These are phyloP conservation scores for Craterostigma plantagineum DNA, from an alignment of 257 asterid species.

Conservation along the genomic window DNA sequence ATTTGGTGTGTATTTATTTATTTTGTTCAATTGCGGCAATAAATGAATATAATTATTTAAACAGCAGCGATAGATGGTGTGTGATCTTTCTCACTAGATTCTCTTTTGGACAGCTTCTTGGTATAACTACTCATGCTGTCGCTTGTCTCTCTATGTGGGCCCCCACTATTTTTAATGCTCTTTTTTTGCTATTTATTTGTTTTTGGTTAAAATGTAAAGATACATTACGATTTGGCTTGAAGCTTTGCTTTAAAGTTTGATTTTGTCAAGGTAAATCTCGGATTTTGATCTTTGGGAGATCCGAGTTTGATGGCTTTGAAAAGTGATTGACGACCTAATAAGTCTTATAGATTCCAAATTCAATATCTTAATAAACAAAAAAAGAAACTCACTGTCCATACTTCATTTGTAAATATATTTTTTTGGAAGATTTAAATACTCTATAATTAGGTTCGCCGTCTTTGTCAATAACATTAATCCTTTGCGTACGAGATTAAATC, in stretches of 20 bases:
- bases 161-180: conserved; percentile 1
- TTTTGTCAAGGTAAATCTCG: background rate
- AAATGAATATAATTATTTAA: conserved; percentile 7
- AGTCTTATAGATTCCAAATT: too few relatives aligned
- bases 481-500: too few relatives aligned
- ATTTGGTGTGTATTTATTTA: conserved; percentile 8
- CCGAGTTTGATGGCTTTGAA: conserved; percentile 16
- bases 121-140: conserved; percentile 19
- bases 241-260: background rate
- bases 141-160: conserved; percentile 10
- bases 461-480: too few relatives aligned
- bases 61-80: conserved; percentile 10
- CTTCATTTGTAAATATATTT: background rate
- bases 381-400: too few relatives aligned
- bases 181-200: background rate
- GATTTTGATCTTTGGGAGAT: conserved; percentile 6
- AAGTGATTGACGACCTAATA: conserved; percentile 17
- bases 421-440: too few relatives aligned
- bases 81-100: conserved; percentile 35
- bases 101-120: conserved; percentile 18
- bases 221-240: background rate
- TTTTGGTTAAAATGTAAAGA: background rate
- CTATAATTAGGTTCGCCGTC: too few relatives aligned
- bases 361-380: too few relatives aligned
- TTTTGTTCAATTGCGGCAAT: too few relatives aligned